Percentiles rank a stretch among this genome's conserved stretches.
Conservation (phyloP, 2,329 filamentous ascomycete genomes). For the Juglanconis oblonga region DNA sequence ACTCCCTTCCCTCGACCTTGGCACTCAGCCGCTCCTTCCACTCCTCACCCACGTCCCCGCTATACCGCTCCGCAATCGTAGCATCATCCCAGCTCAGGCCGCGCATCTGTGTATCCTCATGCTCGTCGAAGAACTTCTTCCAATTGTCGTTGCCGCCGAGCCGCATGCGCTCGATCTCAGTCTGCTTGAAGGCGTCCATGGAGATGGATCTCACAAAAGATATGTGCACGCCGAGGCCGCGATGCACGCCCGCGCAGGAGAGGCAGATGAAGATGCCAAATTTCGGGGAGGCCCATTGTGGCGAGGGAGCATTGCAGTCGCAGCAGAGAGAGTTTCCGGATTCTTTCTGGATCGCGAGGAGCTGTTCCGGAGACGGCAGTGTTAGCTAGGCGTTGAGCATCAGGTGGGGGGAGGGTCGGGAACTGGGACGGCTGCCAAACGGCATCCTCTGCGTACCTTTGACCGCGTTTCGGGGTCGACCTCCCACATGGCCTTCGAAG, state of each 20-base stretch:
- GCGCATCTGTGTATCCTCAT: conserved; percentile 63
- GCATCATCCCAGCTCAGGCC: conserved; percentile 78
- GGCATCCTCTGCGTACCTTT: conserved; percentile 58
- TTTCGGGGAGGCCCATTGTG: conserved; percentile 97
- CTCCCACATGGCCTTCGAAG: conserved; percentile 90
- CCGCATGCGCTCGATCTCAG: conserved; percentile 91
- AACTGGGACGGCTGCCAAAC: neutral
- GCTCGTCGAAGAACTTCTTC: conserved; percentile 80
- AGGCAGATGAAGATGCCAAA: conserved; percentile 99
- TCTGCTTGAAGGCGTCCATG: conserved; percentile 96
- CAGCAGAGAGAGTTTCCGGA: conserved; percentile 88
- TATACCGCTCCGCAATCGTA: conserved; percentile 86
- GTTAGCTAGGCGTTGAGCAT: neutral
- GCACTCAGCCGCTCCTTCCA: conserved; percentile 88
- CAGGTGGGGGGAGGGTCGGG: neutral
- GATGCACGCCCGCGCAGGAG: conserved; percentile 90
- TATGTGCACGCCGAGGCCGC: conserved; percentile 94
- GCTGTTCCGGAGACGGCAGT: conserved; percentile 46
- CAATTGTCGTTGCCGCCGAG: conserved; percentile 86
- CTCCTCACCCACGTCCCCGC: conserved; percentile 86
- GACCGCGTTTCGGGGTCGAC: conserved; percentile 95
- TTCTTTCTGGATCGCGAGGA: conserved; percentile 86
- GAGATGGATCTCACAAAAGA: conserved; percentile 96
- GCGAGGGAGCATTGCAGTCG: conserved; percentile 92
- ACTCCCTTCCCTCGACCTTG: conserved; percentile 85